Evolutionary conservation across 768 basidiomycete genomes (phyloP).

Genomic region (Ramaria sp.): DNA sequence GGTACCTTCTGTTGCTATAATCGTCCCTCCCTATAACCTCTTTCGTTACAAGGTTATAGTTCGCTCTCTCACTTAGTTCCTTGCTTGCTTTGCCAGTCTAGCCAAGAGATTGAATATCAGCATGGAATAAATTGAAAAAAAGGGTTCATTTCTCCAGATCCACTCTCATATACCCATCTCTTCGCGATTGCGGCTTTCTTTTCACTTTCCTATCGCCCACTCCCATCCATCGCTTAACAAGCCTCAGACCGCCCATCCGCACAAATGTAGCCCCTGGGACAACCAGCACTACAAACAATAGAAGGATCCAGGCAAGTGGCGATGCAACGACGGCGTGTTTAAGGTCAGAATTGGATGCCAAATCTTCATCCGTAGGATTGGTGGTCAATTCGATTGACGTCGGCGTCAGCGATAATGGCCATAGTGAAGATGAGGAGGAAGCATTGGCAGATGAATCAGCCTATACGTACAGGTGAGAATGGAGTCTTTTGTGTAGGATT

Average conservation of each 20-base stretch:
- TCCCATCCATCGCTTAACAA: conserved; percentile 25
- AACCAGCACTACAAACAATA: conserved; percentile 31
- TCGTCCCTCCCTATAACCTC: not conserved
- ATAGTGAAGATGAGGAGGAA: conserved; percentile 15
- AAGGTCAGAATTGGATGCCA: not conserved
- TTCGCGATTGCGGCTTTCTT: not conserved
- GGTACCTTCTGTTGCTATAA: not conserved
- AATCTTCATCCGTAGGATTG: not conserved
- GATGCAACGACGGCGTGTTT: not conserved
- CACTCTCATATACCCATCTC: conserved; percentile 13
- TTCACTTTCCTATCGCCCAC: conserved; percentile 31
- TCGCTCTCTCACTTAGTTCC: not conserved
- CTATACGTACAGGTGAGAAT: conserved; percentile 9
- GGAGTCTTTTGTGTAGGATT: conserved; percentile 12
- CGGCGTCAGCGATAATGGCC: conserved; percentile 10
- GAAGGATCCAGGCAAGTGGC: conserved; percentile 5
- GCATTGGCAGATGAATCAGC: conserved; percentile 8
- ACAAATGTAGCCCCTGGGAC: conserved; percentile 34
- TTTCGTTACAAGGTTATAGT: no score
- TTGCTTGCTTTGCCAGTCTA: no score
- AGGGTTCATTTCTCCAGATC: conserved; percentile 37
- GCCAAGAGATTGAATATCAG: not conserved
- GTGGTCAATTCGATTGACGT: not conserved
- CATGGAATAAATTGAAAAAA: not conserved
- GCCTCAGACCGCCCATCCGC: conserved; percentile 44